These are phyloP conservation scores for Plasmodium adleri DNA, from an alignment of 169 alveolate species.

Conservation along the genomic window DNA sequence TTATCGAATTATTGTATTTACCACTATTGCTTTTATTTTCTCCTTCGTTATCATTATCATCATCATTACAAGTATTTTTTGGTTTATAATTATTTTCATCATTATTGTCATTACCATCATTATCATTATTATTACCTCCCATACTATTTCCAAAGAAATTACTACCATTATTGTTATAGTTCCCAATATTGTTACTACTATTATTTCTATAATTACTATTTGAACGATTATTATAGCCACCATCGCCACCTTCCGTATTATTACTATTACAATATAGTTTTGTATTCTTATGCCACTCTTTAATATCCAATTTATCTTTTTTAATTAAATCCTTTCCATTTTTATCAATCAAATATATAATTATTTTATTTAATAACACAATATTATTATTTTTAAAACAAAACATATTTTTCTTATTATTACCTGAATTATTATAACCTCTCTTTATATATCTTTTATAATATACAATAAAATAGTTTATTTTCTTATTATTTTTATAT, in stretches of 20 bases:
- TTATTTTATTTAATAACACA: too few relatives aligned
- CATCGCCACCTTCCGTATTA: background rate
- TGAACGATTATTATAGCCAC: background rate
- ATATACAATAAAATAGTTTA: too few relatives aligned
- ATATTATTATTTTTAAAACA: too few relatives aligned
- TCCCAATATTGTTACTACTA: background rate
- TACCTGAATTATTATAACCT: too few relatives aligned
- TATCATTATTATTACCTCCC: background rate
- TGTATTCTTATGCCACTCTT: background rate
- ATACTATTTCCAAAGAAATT: background rate
- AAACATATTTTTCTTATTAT: too few relatives aligned
- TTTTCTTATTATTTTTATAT: too few relatives aligned
- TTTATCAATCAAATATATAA: too few relatives aligned
- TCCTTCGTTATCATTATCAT: background rate
- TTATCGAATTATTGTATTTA: background rate
- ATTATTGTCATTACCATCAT: constrained; percentile 8
- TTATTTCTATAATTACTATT: constrained; percentile 11
- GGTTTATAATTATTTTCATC: constrained; percentile 14
- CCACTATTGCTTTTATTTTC: constrained; percentile 3
- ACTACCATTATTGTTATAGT: constrained; percentile 10
- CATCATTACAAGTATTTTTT: background rate
- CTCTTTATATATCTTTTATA: too few relatives aligned
- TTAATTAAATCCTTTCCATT: background rate
- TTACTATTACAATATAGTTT: constrained; percentile 3
- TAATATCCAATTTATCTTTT: background rate